Evolutionary conservation across 768 basidiomycete genomes (phyloP).

Genomic region (Agrocybe chaxingu): DNA sequence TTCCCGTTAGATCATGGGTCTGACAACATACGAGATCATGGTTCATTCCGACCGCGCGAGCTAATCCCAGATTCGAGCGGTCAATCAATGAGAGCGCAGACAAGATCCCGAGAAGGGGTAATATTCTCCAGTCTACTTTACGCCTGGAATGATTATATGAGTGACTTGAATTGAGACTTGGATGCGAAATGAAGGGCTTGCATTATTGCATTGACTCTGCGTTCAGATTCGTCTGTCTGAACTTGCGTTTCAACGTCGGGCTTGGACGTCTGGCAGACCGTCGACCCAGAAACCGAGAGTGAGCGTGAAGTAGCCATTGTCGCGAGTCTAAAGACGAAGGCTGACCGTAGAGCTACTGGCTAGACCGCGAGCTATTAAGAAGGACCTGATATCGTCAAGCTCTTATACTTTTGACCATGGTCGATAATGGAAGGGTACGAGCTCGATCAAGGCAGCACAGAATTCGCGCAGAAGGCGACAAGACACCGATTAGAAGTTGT

Average conservation of each 20-base stretch:
- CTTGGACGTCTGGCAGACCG: no score
- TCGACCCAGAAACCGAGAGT: no score
- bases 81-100: constrained; percentile 39
- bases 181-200: neutral
- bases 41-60: constrained; percentile 39
- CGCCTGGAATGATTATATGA: constrained; percentile 22
- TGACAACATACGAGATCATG: constrained; percentile 30
- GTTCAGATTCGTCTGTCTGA: neutral
- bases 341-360: no score
- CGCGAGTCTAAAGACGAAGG: no score
- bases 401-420: no score
- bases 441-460: no score
- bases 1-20: neutral
- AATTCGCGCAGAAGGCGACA: no score
- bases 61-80: constrained; percentile 38
- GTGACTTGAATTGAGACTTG: neutral
- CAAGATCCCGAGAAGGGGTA: constrained; percentile 36
- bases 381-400: no score
- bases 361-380: no score
- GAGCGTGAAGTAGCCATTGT: no score
- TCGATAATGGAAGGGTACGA: no score
- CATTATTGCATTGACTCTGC: neutral
- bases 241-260: neutral
- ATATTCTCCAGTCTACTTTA: constrained; percentile 33
- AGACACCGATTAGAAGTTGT: no score